Evolutionary conservation across 202 grass and related monocot species (phyloP), one percentile per base, ranked within the genome.

Genomic region (Saccharum hybrid): DNA sequence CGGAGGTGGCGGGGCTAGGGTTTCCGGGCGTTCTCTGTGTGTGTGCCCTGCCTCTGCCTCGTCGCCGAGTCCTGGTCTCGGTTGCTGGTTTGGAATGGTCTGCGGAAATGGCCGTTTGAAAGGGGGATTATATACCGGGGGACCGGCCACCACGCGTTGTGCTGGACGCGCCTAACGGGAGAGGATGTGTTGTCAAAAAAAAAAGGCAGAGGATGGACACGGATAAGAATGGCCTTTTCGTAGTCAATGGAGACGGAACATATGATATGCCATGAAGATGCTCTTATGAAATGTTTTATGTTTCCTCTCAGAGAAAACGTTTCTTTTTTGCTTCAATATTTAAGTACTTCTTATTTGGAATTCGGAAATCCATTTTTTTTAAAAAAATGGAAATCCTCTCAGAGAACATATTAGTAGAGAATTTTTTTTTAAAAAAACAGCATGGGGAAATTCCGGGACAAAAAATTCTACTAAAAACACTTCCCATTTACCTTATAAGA

Each of bases 91-190:
- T 45, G 84, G 73, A 49, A 70, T 41, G 66, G 45, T 69, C 45
- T 85, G 74, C 67, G 62, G 77, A 63, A 72, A 76, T 76, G 86
- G 81, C 81, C 85, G 78, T 90, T 82, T 38, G 60, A 76, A 79
- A 14, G 41, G 64, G 52, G 14, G 3, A 2, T 81, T 94, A 77
- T 97, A 94, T 97, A 90, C 6, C n/a, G 28, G 8, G 10, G 6
- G 7, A 38, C 5, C 6, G 3, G 11, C 69, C 34, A 26, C 1
- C 57, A 26, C 57, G 61, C 26, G 61, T 13, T 14, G 61, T 7
- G 67, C 70, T 41, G 85, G 75, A 52, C 91, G 84, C 78, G 84
- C 81, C 54, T 72, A 41, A 78, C 77, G 87, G 74, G 81, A 68
- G 84, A 21, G 28, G 28, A 28, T 28, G 28, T 28, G 28, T 28